Conservation (phyloP, 2,329 filamentous ascomycete species). For the Pseudogymnoascus pannorum region DNA sequence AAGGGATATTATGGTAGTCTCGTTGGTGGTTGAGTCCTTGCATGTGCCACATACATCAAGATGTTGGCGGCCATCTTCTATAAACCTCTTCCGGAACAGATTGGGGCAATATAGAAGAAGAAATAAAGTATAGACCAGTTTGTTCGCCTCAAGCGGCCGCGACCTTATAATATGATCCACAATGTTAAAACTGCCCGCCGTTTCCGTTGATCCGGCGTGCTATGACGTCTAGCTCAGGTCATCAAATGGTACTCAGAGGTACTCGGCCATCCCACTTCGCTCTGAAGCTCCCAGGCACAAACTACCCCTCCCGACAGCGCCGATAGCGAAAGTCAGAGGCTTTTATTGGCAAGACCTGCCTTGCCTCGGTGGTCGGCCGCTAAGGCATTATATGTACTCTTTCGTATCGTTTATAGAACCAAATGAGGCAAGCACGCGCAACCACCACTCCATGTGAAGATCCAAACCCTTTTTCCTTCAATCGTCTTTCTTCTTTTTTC, state of each 20-base stretch:
- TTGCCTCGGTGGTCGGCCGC: not conserved
- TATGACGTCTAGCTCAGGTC: not conserved
- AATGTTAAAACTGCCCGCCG: conserved; percentile 5
- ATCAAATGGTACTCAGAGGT: not conserved
- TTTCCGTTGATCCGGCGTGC: not conserved
- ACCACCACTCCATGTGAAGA: not conserved
- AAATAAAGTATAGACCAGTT: not conserved
- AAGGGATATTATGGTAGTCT: not conserved
- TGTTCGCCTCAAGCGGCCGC: not conserved
- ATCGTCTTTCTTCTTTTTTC: not conserved
- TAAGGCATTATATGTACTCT: not conserved
- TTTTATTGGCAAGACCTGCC: not conserved
- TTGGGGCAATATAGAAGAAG: not conserved
- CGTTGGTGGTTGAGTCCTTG: not conserved
- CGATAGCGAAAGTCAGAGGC: not conserved
- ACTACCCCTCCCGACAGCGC: not conserved
- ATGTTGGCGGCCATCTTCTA: not conserved
- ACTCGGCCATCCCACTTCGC: not conserved
- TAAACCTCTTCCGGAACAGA: conserved; percentile 2
- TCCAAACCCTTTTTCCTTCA: not conserved
- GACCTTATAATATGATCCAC: conserved; percentile 5
- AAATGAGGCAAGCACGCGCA: not conserved
- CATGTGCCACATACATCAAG: not conserved
- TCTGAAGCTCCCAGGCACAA: conserved; percentile 2
- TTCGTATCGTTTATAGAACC: not conserved